phyloP scores from a whole-genome alignment of 176 grass and related monocot genomes.

The Lolium rigidum region DNA sequence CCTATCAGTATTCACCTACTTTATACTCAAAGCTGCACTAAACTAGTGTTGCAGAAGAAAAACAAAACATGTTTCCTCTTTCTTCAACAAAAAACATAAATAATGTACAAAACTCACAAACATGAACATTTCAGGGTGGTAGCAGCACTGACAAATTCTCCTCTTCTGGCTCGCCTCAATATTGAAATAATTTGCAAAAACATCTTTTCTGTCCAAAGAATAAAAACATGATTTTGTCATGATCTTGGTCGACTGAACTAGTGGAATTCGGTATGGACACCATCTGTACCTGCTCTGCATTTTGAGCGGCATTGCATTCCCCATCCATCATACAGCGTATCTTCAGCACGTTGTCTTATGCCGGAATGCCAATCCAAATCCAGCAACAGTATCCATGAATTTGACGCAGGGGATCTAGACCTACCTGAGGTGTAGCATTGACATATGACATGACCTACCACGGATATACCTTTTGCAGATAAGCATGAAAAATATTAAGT shows the following conservation, averaged over 20 bases:
- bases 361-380: slow-evolving; percentile 15
- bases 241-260: neutral
- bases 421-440: slow-evolving; percentile 18
- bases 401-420: neutral
- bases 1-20: neutral
- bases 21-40: neutral
- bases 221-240: neutral
- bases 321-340: neutral
- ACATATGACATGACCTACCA: neutral
- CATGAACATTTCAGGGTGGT: neutral
- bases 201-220: neutral
- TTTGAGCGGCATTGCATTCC: neutral
- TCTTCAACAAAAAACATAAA: neutral
- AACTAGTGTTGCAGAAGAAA: neutral
- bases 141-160: neutral
- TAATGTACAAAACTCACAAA: neutral
- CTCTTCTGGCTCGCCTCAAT: neutral
- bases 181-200: neutral
- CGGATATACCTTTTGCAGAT: neutral
- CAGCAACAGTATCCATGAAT: slow-evolving; percentile 13
- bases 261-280: slow-evolving; percentile 15
- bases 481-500: neutral
- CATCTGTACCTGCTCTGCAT: neutral
- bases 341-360: neutral
- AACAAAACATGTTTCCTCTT: neutral